A percentile compares a stretch with the other conserved stretches of the same genome.
Evolutionary conservation across 257 asterid species (phyloP).

Genomic region (Solanum rostratum): DNA sequence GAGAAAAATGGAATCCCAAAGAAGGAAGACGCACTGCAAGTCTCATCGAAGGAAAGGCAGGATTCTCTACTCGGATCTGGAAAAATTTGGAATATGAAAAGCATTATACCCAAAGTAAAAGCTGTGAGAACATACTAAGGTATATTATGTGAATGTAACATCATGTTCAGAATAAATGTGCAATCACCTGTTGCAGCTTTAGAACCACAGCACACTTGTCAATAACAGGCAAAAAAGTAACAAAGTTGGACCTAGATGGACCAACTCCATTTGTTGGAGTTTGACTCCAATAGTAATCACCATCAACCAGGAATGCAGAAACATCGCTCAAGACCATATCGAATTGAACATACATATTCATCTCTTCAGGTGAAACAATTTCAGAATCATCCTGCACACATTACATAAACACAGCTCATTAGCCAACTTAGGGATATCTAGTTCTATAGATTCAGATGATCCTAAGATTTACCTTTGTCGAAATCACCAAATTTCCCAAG

Average conservation of each 20-base stretch:
- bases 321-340: constrained; percentile 85
- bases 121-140: neutral
- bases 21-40: constrained; percentile 85
- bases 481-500: constrained; percentile 85
- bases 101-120: neutral
- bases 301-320: constrained; percentile 93
- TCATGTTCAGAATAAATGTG: constrained; percentile 1
- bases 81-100: constrained; percentile 12
- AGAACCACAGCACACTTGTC: constrained; percentile 84
- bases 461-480: constrained; percentile 52
- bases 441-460: neutral
- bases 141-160: neutral
- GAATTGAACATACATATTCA: constrained; percentile 77
- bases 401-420: neutral
- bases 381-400: constrained; percentile 64
- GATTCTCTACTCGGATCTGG: constrained; percentile 77
- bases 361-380: constrained; percentile 56
- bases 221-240: constrained; percentile 66
- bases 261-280: constrained; percentile 21
- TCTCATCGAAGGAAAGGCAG: constrained; percentile 67
- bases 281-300: constrained; percentile 76
- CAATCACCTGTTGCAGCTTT: constrained; percentile 89
- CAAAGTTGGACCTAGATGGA: constrained; percentile 28
- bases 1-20: constrained; percentile 82
- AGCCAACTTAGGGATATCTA: neutral